Percentiles rank a stretch among this genome's conserved stretches.
Conservation (phyloP, 2,329 filamentous ascomycete species). For the Neofusicoccum laricinum region DNA sequence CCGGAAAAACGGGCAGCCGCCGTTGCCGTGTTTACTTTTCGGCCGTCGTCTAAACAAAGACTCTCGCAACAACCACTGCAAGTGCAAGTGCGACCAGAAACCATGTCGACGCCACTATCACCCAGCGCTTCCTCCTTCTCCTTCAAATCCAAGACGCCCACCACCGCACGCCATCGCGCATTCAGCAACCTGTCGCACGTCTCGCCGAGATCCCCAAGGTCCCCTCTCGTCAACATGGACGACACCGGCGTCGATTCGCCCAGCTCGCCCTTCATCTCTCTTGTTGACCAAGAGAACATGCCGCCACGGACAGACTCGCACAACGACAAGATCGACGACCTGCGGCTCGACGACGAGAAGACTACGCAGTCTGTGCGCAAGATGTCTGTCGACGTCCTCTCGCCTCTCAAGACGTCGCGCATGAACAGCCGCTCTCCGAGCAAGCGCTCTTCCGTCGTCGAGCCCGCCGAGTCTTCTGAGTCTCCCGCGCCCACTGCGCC, state of each 20-base stretch:
- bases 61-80: not conserved
- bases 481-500: conserved; percentile 17
- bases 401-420: conserved; percentile 30
- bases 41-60: not conserved
- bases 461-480: conserved; percentile 17
- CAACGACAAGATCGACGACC: not conserved
- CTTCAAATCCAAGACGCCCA: conserved; percentile 4
- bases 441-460: conserved; percentile 20
- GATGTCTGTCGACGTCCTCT: conserved; percentile 29
- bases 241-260: conserved; percentile 40
- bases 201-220: conserved; percentile 12
- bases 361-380: conserved; percentile 32
- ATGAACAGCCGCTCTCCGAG: conserved; percentile 21
- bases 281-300: conserved; percentile 42
- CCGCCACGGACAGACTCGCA: conserved; percentile 18
- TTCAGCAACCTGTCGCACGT: conserved; percentile 1
- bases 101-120: conserved; percentile 14
- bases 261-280: conserved; percentile 49
- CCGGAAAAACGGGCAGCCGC: conserved; percentile 9
- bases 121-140: conserved; percentile 2
- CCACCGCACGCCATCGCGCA: conserved; percentile 5
- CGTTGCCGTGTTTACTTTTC: conserved; percentile 9
- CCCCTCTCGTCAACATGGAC: conserved; percentile 13
- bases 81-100: not conserved
- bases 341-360: conserved; percentile 21